These are phyloP conservation scores for Nigrospora sphaerica DNA, from an alignment of 2,329 filamentous ascomycete species.

Conservation along the genomic window DNA sequence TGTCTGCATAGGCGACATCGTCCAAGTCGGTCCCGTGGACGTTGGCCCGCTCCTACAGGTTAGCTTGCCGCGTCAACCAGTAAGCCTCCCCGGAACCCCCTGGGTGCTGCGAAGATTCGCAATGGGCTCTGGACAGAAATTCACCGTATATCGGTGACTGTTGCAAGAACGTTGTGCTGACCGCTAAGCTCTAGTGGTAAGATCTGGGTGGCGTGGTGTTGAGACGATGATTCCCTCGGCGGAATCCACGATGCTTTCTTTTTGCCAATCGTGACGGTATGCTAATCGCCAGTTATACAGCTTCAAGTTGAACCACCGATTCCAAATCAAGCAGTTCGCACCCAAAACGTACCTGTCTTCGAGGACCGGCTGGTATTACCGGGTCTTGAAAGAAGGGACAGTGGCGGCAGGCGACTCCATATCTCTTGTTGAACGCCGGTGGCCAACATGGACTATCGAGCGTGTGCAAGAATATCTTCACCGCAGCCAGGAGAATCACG, in stretches of 20 bases:
- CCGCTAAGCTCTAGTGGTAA: no score
- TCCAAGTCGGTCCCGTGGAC: constrained; percentile 30
- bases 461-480: constrained; percentile 57
- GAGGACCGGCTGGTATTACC: constrained; percentile 61
- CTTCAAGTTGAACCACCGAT: constrained; percentile 64
- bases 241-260: no score
- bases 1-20: constrained; percentile 57
- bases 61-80: constrained; percentile 51
- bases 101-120: no score
- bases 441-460: constrained; percentile 57
- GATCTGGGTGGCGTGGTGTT: no score
- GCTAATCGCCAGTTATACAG: constrained; percentile 24
- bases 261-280: no score
- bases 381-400: constrained; percentile 47
- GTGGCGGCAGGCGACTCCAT: constrained; percentile 52
- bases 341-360: constrained; percentile 47
- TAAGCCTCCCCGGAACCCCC: no score
- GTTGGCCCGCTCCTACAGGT: constrained; percentile 41
- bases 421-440: constrained; percentile 42
- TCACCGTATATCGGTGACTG: no score
- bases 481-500: constrained; percentile 40
- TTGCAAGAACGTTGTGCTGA: no score
- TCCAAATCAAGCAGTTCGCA: constrained; percentile 55
- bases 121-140: no score
- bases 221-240: no score